Evolutionary conservation across 495 filamentous ascomycete species (phyloP), one percentile per base, ranked within the genome.

Genomic region (Trichocladium uniseriatum): DNA sequence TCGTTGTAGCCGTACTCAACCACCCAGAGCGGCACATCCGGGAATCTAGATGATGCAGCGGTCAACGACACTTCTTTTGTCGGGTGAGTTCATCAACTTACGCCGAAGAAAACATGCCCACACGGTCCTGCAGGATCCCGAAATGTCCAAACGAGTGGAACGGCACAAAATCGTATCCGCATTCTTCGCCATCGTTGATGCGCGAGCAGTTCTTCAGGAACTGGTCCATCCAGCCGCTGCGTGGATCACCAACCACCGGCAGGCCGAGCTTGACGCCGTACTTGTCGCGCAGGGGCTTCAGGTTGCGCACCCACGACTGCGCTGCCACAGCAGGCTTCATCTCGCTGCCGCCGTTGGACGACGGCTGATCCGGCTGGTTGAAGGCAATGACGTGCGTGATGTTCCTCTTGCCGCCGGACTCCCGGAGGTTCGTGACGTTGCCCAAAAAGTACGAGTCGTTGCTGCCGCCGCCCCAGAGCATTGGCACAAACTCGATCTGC

Each of bases 121-220:
- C 39, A 31, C 56, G 47, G 58, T 1, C 76, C 77, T 39, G 81
- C 43, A 64, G 56, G 0, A 75, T 77, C 45, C 73, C 71, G 43
- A 84, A 80, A 40, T 78, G 62, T 1, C 79, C 80, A 58, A 84
- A 84, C 72, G 75, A 84, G 59, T 84, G 80, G 13, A 84, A 59
- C 0, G 82, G 74, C 14, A 86, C 67, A 61, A 86, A 84, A 54
- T 84, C 82, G 7, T 72, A 66, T 1, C 63, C 73, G 58, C 82
- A 84, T 14, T 52, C 40, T 24, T 51, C 47, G 8, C 36, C 16
- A 20, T 54, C 47, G 27, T 55, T 56, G 38, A 61, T 16, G 21
- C 51, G 29, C 3, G 44, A 45, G 13, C 71, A 74, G 27, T 65
- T 71, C 18, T 42, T 59, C 46, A 81, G 74, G 59, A 80, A 84